phyloP scores from a whole-genome alignment of 2,329 filamentous ascomycete genomes.

The Immersiporthe knoxdaviesiana region DNA sequence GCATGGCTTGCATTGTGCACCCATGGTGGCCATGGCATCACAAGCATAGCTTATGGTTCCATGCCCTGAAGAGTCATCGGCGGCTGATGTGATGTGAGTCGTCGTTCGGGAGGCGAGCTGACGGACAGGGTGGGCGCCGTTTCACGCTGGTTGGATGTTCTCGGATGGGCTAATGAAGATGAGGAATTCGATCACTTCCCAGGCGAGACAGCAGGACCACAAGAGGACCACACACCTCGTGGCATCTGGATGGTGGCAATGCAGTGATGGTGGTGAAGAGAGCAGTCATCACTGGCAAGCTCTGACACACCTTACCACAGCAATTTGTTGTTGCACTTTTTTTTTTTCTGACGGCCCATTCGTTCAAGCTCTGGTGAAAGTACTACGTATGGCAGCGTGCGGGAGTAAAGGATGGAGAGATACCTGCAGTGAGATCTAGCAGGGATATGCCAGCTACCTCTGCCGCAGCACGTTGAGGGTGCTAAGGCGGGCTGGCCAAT shows the following conservation, averaged over 20 bases:
- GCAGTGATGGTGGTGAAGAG: slow-evolving; percentile 4
- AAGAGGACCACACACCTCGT: not conserved
- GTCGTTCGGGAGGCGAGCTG: slow-evolving; percentile 19
- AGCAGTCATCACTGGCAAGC: not conserved
- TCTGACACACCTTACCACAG: not conserved
- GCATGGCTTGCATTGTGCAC: slow-evolving; percentile 7
- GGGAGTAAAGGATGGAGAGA: not conserved
- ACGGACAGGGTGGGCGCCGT: slow-evolving; percentile 15
- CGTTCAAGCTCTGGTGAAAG: not conserved
- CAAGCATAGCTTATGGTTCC: not conserved
- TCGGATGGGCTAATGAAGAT: not conserved
- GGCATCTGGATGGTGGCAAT: slow-evolving; percentile 1
- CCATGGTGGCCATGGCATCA: not conserved
- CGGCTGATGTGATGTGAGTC: slow-evolving; percentile 19
- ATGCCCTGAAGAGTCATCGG: slow-evolving; percentile 19
- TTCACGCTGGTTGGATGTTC: slow-evolving; percentile 16
- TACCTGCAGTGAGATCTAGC: not conserved
- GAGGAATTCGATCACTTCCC: slow-evolving; percentile 1
- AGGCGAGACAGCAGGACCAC: slow-evolving; percentile 7
- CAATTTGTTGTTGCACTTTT: too few relatives aligned
- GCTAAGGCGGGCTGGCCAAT: slow-evolving; percentile 17
- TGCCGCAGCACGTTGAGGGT: not conserved
- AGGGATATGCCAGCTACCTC: not conserved
- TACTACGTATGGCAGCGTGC: not conserved
- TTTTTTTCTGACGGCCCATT: not conserved